These are phyloP conservation scores for Scytalidium lignicola DNA, from an alignment of 2,329 filamentous ascomycete species.

Conservation along the genomic window DNA sequence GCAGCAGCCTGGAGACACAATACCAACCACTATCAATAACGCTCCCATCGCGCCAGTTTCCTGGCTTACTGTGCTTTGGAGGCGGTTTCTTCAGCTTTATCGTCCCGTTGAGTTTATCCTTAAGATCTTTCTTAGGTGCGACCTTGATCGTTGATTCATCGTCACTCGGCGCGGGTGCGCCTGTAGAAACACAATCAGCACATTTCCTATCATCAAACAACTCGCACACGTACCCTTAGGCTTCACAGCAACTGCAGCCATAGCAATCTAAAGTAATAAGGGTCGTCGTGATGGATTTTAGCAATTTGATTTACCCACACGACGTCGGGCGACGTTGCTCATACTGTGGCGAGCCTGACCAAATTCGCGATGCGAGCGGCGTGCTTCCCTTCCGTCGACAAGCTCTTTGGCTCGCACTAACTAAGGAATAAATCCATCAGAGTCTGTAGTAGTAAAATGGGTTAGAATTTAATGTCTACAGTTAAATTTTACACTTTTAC, in stretches of 20 bases:
- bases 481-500: no score
- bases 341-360: not conserved
- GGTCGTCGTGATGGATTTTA: not conserved
- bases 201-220: not conserved
- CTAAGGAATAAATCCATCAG: no score
- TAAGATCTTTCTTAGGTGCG: conserved; percentile 43
- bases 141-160: conserved; percentile 60
- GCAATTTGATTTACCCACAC: not conserved
- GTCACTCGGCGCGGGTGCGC: conserved; percentile 28
- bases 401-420: not conserved
- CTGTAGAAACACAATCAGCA: not conserved
- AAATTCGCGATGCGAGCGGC: not conserved
- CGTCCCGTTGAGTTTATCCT: conserved; percentile 39
- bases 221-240: not conserved
- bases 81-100: conserved; percentile 60
- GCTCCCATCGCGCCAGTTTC: conserved; percentile 67
- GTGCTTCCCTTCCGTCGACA: not conserved
- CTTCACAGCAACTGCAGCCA: not conserved
- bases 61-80: conserved; percentile 60
- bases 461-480: no score
- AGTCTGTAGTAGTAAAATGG: no score
- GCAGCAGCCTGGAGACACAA: not conserved
- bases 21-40: conserved; percentile 53
- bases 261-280: not conserved
- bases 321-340: not conserved